These are phyloP conservation scores for Suillus paluster DNA, from an alignment of 768 basidiomycete genomes.

Conservation along the genomic window DNA sequence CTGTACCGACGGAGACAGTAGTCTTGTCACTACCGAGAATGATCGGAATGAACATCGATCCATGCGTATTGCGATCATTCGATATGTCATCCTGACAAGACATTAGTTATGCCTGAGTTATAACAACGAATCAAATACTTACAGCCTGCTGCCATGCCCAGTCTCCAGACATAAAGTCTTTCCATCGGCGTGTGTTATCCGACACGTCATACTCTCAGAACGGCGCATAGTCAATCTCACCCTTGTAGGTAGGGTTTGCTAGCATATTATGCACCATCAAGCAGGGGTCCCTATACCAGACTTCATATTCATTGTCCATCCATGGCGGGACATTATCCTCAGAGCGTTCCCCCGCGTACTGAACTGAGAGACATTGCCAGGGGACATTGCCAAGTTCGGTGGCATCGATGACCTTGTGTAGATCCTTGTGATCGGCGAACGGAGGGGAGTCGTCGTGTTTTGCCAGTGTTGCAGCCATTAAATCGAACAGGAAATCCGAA, in stretches of 20 bases:
- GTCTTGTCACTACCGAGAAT: slow-evolving; percentile 32
- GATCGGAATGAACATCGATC: slow-evolving; percentile 23
- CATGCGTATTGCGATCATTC: slow-evolving; percentile 12
- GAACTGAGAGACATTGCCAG: no score
- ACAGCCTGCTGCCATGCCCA: no score
- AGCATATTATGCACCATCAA: slow-evolving; percentile 23
- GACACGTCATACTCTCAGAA: slow-evolving; percentile 17
- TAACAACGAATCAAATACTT: background rate
- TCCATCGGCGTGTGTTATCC: slow-evolving; percentile 10
- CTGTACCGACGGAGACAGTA: slow-evolving; percentile 25
- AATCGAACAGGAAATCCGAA: no score
- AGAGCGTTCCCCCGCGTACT: no score
- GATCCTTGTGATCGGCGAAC: no score
- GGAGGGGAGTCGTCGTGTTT: no score
- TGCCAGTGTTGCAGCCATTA: no score
- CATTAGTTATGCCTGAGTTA: background rate
- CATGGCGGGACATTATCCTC: no score
- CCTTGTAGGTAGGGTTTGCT: slow-evolving; percentile 23
- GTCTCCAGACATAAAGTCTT: slow-evolving; percentile 31
- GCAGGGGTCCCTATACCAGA: slow-evolving; percentile 31
- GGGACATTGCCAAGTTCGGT: no score
- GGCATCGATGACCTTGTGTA: no score
- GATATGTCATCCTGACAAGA: background rate
- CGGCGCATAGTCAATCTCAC: slow-evolving; percentile 24
- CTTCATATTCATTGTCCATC: slow-evolving; percentile 29